phyloP scores from a whole-genome alignment of 2,329 filamentous ascomycete genomes.

The Beauveria bassiana region DNA sequence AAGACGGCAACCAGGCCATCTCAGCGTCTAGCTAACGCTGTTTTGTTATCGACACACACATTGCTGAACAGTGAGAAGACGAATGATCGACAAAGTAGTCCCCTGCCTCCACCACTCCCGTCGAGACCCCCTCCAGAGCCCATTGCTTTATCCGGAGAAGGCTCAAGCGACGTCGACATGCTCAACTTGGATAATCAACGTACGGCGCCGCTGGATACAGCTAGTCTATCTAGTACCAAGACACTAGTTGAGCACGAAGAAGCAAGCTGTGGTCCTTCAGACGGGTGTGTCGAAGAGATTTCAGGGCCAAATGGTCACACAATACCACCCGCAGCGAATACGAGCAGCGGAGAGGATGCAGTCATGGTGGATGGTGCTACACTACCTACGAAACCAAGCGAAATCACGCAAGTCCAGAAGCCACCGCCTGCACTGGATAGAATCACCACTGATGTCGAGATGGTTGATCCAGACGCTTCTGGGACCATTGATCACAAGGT shows the following conservation, averaged over 20 bases:
- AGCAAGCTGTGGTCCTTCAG: constrained; percentile 27
- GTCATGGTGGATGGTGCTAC: constrained; percentile 16
- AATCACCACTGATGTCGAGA: constrained; percentile 19
- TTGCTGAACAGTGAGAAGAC: constrained; percentile 26
- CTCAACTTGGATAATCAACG: constrained; percentile 25
- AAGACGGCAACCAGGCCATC: constrained; percentile 60
- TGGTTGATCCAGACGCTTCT: constrained; percentile 24
- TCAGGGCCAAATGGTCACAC: constrained; percentile 17
- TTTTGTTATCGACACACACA: constrained; percentile 51
- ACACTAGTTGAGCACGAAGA: constrained; percentile 42
- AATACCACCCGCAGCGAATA: not conserved
- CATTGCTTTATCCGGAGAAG: constrained; percentile 18
- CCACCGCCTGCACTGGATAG: not conserved
- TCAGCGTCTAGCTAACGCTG: constrained; percentile 71
- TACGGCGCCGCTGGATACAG: constrained; percentile 28
- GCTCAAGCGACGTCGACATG: constrained; percentile 26
- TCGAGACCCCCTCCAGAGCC: constrained; percentile 36
- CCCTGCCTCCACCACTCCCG: constrained; percentile 41
- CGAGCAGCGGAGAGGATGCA: constrained; percentile 13
- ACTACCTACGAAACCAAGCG: not conserved
- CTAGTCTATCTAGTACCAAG: constrained; percentile 42
- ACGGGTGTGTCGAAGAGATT: constrained; percentile 25
- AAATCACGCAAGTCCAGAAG: not conserved
- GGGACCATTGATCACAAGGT: constrained; percentile 39
- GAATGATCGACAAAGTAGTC: constrained; percentile 17